Conservation (phyloP, 1,139 yeast genomes). For the Geotrichum klebahnii region DNA sequence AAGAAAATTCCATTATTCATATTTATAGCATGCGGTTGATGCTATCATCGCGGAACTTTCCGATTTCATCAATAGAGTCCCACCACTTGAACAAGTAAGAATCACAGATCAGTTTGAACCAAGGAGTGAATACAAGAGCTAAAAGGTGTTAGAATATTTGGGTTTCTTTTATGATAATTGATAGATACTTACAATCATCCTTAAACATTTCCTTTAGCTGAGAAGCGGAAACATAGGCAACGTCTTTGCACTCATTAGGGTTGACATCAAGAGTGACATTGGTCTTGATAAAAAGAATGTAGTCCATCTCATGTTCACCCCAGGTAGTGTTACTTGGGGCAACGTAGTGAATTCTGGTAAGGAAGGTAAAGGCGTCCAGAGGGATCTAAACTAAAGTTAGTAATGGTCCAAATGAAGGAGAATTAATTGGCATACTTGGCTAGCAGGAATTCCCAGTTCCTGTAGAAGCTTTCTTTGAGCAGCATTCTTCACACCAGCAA, state of each 20-base stretch:
- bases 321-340: slow-evolving; percentile 80
- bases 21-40: slow-evolving; percentile 31
- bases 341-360: slow-evolving; percentile 92
- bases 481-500: slow-evolving; percentile 78
- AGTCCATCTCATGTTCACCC: slow-evolving; percentile 99
- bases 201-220: slow-evolving; percentile 73
- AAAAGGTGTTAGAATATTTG: slow-evolving; percentile 21
- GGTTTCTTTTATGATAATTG: not conserved
- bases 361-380: slow-evolving; percentile 63
- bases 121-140: slow-evolving; percentile 76
- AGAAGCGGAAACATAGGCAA: slow-evolving; percentile 62
- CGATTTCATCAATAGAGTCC: slow-evolving; percentile 61
- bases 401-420: not conserved
- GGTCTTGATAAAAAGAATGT: slow-evolving; percentile 73
- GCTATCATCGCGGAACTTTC: slow-evolving; percentile 39
- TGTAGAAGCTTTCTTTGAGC: slow-evolving; percentile 90
- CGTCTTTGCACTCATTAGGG: slow-evolving; percentile 72
- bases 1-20: not conserved
- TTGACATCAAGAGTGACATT: slow-evolving; percentile 57
- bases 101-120: slow-evolving; percentile 96
- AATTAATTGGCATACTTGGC: slow-evolving; percentile 40
- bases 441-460: slow-evolving; percentile 77
- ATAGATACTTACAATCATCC: slow-evolving; percentile 40
- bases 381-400: slow-evolving; percentile 43
- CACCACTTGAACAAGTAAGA: slow-evolving; percentile 92